These are phyloP conservation scores for Citrus medica DNA, from an alignment of 345 rosid species.

Conservation along the genomic window DNA sequence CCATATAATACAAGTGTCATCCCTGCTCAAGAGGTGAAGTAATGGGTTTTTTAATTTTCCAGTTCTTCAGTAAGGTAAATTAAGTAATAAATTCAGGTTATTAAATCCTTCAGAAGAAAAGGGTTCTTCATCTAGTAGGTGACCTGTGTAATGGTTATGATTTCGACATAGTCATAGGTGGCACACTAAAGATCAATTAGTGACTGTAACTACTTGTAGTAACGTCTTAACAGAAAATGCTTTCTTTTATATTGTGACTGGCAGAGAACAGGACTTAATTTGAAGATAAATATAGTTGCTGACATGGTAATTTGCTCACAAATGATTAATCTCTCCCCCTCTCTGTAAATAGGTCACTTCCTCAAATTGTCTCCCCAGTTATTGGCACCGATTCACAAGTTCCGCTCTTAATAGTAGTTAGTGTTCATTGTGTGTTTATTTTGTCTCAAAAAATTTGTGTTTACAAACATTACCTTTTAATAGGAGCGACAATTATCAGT, in stretches of 20 bases:
- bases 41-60: background rate
- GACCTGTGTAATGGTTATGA: background rate
- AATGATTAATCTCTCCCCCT: background rate
- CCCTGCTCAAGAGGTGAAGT: background rate
- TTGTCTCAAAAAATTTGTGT: background rate
- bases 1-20: background rate
- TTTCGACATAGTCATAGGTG: background rate
- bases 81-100: background rate
- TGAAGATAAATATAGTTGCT: background rate
- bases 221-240: background rate
- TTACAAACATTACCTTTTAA: background rate
- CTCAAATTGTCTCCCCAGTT: background rate
- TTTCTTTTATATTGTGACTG: background rate
- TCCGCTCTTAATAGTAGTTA: background rate
- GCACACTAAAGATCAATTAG: background rate
- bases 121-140: background rate
- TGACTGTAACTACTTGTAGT: background rate
- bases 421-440: background rate
- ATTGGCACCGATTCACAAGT: background rate
- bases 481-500: background rate
- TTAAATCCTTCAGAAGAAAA: background rate
- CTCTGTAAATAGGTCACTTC: background rate
- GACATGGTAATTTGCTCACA: background rate
- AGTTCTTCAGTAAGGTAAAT: background rate
- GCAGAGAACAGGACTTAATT: background rate